phyloP scores from a whole-genome alignment of 257 asterid genomes.

The Prunella vulgaris region DNA sequence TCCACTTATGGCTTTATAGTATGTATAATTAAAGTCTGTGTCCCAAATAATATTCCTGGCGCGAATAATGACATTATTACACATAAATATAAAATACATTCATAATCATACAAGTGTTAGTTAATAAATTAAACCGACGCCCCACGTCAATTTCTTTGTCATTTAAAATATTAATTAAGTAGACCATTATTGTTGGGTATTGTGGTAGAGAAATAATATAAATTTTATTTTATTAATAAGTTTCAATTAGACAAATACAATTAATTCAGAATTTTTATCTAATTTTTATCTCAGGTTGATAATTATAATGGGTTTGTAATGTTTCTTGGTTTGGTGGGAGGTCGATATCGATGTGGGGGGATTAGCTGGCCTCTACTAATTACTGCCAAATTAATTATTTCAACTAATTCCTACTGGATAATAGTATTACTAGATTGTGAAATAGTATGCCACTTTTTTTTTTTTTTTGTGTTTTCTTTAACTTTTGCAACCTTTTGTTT shows the following conservation, averaged over 20 bases:
- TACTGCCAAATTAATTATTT: neutral
- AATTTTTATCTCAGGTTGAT: too few species aligned
- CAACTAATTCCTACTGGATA: neutral
- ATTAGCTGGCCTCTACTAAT: constrained; percentile 44
- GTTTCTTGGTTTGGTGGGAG: constrained; percentile 30
- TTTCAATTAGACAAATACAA: too few species aligned
- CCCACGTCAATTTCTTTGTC: neutral
- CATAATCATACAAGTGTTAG: neutral
- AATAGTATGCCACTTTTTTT: neutral
- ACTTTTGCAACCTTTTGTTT: neutral
- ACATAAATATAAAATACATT: neutral
- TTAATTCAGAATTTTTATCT: too few species aligned
- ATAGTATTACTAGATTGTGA: constrained; percentile 1
- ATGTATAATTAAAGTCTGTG: neutral
- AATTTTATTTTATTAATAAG: too few species aligned
- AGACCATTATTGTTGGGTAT: neutral
- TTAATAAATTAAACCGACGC: neutral
- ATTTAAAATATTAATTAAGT: too few species aligned
- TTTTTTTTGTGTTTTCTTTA: neutral
- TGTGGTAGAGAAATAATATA: too few species aligned
- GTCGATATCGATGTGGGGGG: constrained; percentile 33
- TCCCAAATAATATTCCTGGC: neutral
- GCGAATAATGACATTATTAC: neutral
- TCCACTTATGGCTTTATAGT: neutral
- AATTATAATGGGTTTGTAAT: neutral